Evolutionary conservation across 306 rosid species (phyloP), one percentile per base, ranked within the genome.

Genomic region (Quercus bicolor): DNA sequence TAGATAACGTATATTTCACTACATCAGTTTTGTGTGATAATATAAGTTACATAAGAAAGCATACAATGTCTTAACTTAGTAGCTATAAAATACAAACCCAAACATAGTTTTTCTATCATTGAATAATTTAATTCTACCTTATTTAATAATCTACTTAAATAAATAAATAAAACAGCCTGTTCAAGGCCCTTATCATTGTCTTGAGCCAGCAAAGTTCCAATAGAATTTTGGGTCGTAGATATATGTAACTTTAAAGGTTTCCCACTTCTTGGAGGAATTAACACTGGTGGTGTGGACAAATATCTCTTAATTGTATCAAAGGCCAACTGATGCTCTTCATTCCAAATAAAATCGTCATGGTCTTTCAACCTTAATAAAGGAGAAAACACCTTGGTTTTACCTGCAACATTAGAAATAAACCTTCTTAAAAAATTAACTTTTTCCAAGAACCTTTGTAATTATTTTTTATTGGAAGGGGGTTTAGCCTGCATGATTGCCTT

Each of bases 151-250:
- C 62, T 14, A 14, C 73, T 65, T 1, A 65, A 10, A 12, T 65
- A 76, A 1, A 37, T 6, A 37, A 6, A 33, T 5, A 5, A 64
- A 0, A 26, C 0, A 2, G 21, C 72, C 1, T 52, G 16, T 53
- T 53, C 76, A 2, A 3, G 2, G 33, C 37, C 59, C 2, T 2
- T 16, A 1, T 61, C 26, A 6, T 75, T 40, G 2, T 34, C 40
- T 15, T 61, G n/a, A 1, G 59, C 59, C 3, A 60, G 11, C 14
- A 75, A 4, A 5, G 14, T 13, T 8, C 40, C 78, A 2, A 75
- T 23, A 0, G 8, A 33, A 1, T 20, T 0, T 4, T 1, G 45
- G 1, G 9, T 7, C 2, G 1, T 0, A 37, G 0, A 37, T 37
- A 37, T 37, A 37, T 37, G 45, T 37, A 2, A 37, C 3, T 7